Base-by-base conservation (phyloP, 2,329 filamentous ascomycete species). In the Fusarium paranaense region DNA sequence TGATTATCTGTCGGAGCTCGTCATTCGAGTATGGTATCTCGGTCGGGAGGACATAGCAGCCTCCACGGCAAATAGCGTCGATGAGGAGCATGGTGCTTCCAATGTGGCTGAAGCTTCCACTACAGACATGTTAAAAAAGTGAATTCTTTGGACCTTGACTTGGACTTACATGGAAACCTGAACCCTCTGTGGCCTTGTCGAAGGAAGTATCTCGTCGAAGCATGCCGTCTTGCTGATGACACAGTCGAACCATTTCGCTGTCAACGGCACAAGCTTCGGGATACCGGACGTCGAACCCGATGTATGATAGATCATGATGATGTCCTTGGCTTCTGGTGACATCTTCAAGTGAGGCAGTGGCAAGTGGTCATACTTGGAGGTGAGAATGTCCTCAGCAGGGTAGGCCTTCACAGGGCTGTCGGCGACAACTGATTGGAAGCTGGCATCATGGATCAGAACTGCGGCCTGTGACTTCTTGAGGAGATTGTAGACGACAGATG, bases 271-370 rank as follows among this genome's bases (percentile, higher is more conserved):
- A 1, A 78, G n/a, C 25, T 78, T 78, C 2, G 76, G 76, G 5
- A 54, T 62, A 1, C 76, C 76, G 1, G 74, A 76, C 1, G 69
- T 76, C 0, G 76, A 78, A 1, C 76, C 76, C 7, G 76, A 78
- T 4, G 76, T 74, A n/a, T 78, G 75, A 40, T 63, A 67, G 1
- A 76, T 69, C 11, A 72, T 56, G 3, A 70, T 2, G 2, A 66
- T 38, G 1, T 78, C 72, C 0, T 78, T 70, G 0, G 37, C 27
- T 2, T 59, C 13, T 0, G 35, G 37, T 11, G 75, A 68, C 3
- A 32, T 18, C 25, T 64, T 63, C 3, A 69, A 22, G 2, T 5
- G 1, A 5, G 64, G 30, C 2, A 64, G 20, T 1, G 62, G 27
- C 0, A 70, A 16, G 6, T 62, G 45, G 1, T 61, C 20, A 6